Conservation (phyloP, 257 asterid genomes). For the Penstemon davidsonii region DNA sequence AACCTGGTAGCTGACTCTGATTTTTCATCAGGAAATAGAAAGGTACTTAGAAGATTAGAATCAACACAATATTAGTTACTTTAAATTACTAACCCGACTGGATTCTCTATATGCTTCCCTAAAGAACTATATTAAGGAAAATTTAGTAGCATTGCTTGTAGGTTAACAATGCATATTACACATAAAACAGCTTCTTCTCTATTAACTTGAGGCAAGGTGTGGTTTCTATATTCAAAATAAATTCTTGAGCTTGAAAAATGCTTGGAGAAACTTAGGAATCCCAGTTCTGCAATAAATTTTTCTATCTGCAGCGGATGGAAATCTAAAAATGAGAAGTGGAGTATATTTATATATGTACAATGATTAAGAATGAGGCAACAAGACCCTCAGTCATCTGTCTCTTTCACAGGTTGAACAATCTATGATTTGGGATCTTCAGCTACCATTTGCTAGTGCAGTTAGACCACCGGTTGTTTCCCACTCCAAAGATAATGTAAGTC, state of each 20-base stretch:
- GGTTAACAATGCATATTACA: not conserved
- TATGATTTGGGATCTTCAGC: slow-evolving; percentile 59
- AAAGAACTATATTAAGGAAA: not conserved
- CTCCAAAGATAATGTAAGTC: slow-evolving; percentile 66
- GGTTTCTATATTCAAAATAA: not conserved
- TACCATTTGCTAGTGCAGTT: slow-evolving; percentile 57
- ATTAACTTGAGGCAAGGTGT: slow-evolving; percentile 10
- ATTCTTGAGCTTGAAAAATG: not conserved
- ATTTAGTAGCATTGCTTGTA: not conserved
- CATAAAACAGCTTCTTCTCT: too few species aligned
- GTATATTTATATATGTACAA: too few species aligned
- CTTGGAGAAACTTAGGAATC: not conserved
- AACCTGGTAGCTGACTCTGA: slow-evolving; percentile 33
- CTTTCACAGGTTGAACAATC: slow-evolving; percentile 57
- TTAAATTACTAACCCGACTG: not conserved
- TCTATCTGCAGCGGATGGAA: too few species aligned
- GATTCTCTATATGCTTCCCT: not conserved
- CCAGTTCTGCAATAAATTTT: too few species aligned
- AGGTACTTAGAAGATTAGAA: slow-evolving; percentile 51
- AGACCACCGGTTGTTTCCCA: slow-evolving; percentile 72
- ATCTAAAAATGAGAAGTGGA: too few species aligned
- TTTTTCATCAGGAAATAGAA: slow-evolving; percentile 43
- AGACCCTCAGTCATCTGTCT: not conserved
- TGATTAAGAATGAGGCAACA: too few species aligned
- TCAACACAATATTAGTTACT: slow-evolving; percentile 18